phyloP scores from a whole-genome alignment of 129 eudicot genomes.

The Calendula officinalis region DNA sequence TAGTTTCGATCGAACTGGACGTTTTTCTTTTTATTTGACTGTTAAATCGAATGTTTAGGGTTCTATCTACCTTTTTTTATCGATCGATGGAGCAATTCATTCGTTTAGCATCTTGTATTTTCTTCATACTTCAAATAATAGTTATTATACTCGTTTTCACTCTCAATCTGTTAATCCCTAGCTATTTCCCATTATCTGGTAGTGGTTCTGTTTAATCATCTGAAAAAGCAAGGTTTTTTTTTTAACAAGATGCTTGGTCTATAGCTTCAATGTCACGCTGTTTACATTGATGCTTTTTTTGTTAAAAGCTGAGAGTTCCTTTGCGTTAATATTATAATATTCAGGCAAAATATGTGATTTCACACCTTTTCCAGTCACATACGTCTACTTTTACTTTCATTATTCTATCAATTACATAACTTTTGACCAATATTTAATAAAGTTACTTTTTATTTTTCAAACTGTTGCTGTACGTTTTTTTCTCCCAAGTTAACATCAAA shows the following conservation, averaged over 20 bases:
- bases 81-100: neutral
- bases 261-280: slow-evolving; percentile 5
- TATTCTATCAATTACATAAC: neutral
- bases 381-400: neutral
- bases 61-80: neutral
- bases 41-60: slow-evolving; percentile 8
- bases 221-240: neutral
- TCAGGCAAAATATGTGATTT: neutral
- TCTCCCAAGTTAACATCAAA: no score
- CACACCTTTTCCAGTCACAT: neutral
- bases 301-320: neutral
- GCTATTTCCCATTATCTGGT: neutral
- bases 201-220: slow-evolving; percentile 1
- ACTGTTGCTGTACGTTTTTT: neutral
- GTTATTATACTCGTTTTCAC: neutral
- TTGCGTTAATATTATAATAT: neutral
- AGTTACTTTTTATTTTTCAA: neutral
- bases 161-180: slow-evolving; percentile 17
- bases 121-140: neutral
- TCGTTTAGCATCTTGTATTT: neutral
- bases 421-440: neutral
- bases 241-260: slow-evolving; percentile 4
- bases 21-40: neutral
- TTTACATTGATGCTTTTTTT: neutral
- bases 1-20: neutral